Conservation (phyloP, 768 basidiomycete species). For the Roridomyces roridus region DNA sequence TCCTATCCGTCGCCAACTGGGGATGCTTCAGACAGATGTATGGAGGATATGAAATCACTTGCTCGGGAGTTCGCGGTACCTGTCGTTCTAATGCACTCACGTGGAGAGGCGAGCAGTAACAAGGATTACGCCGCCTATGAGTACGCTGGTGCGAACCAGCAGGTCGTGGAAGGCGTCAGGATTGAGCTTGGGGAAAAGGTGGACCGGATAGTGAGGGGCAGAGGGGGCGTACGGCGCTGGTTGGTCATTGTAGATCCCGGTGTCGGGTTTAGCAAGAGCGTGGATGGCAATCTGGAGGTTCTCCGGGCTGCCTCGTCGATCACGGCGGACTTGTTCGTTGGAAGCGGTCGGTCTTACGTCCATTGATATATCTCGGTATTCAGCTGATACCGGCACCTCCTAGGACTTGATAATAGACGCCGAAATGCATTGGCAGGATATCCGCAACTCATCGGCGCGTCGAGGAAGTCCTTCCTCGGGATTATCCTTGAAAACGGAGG, state of each 20-base stretch:
- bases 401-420: conserved; percentile 23
- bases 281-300: conserved; percentile 74
- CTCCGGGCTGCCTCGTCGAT: conserved; percentile 58
- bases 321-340: conserved; percentile 45
- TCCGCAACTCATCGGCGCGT: conserved; percentile 77
- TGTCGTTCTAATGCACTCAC: conserved; percentile 92
- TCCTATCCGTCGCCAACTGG: conserved; percentile 35
- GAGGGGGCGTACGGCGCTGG: conserved; percentile 84
- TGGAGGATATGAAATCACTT: conserved; percentile 66
- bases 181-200: conserved; percentile 77
- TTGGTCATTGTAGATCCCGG: conserved; percentile 91
- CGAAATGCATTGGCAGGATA: conserved; percentile 63
- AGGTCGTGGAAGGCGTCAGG: conserved; percentile 71
- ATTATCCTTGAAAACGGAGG: conserved; percentile 61
- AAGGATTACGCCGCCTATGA: conserved; percentile 64
- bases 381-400: not conserved
- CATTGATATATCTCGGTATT: not conserved
- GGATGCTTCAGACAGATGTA: conserved; percentile 45
- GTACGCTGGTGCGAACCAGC: conserved; percentile 42
- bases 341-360: conserved; percentile 30
- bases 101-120: conserved; percentile 80
- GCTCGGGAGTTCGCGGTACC: conserved; percentile 74
- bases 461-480: conserved; percentile 87
- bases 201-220: conserved; percentile 64
- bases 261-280: conserved; percentile 90